A percentile compares a stretch with the other conserved stretches of the same genome.
phyloP scores from a whole-genome alignment of 2,329 filamentous ascomycete species.

The Nemania sp. region DNA sequence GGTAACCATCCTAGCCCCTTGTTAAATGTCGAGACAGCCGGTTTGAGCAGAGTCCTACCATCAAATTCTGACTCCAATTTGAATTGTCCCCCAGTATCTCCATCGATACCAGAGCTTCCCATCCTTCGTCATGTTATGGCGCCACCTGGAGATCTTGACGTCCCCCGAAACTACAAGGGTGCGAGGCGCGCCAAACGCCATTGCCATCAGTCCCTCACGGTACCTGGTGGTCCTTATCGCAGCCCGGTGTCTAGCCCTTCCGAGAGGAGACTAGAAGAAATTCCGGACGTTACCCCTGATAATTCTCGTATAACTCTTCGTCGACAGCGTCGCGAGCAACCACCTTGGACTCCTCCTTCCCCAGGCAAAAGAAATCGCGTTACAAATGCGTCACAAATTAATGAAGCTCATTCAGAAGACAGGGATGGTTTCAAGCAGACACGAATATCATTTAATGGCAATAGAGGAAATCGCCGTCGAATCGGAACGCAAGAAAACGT shows the following conservation, averaged over 20 bases:
- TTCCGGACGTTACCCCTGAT: neutral
- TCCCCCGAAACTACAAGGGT: slow-evolving; percentile 28
- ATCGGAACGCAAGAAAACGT: slow-evolving; percentile 1
- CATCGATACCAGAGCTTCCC: slow-evolving; percentile 33
- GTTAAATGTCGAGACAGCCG: slow-evolving; percentile 45
- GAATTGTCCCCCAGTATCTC: neutral
- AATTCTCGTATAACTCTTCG: slow-evolving; percentile 8
- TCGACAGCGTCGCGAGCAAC: slow-evolving; percentile 23
- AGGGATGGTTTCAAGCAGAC: slow-evolving; percentile 32
- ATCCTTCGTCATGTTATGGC: slow-evolving; percentile 35
- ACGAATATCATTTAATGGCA: slow-evolving; percentile 31
- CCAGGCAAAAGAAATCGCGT: slow-evolving; percentile 23
- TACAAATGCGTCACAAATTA: neutral
- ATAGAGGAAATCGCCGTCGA: slow-evolving; percentile 13
- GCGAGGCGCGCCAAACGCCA: slow-evolving; percentile 4
- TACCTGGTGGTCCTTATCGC: slow-evolving; percentile 33
- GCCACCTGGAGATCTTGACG: slow-evolving; percentile 37
- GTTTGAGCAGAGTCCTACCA: slow-evolving; percentile 17
- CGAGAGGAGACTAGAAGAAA: slow-evolving; percentile 3
- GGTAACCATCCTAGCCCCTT: slow-evolving; percentile 42
- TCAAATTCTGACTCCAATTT: neutral
- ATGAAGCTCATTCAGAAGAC: neutral
- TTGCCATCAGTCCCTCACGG: neutral
- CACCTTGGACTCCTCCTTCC: slow-evolving; percentile 39
- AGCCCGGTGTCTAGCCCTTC: slow-evolving; percentile 33